Percentiles rank a stretch among this genome's conserved stretches.
Evolutionary conservation across 225 moss, liverwort and hornwort genomes (phyloP).

Genomic region (Polytrichum formosum): DNA sequence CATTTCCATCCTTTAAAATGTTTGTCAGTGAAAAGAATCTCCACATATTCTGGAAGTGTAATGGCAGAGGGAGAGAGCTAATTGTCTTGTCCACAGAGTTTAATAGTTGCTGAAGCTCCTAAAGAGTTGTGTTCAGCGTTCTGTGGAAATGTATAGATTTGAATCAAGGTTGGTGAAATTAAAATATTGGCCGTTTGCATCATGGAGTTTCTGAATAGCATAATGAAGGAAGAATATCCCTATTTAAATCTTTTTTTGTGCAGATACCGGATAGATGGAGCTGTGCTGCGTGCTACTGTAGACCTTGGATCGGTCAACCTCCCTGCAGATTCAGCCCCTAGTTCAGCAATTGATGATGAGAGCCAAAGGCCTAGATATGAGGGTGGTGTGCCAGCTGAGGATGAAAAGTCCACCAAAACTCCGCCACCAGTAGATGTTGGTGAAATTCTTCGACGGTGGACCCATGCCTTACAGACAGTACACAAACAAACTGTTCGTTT

Average conservation of each 20-base stretch:
- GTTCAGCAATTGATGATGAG: slow-evolving; percentile 40
- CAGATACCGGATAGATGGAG: slow-evolving; percentile 95
- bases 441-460: slow-evolving; percentile 93
- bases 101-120: neutral
- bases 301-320: slow-evolving; percentile 74
- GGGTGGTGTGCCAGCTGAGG: slow-evolving; percentile 31
- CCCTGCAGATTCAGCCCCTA: slow-evolving; percentile 38
- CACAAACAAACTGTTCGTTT: slow-evolving; percentile 95
- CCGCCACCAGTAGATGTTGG: slow-evolving; percentile 85
- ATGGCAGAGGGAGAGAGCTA: too few relatives aligned
- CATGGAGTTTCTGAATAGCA: too few relatives aligned
- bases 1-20: too few relatives aligned
- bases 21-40: too few relatives aligned
- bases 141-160: too few relatives aligned
- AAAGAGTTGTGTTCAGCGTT: too few relatives aligned
- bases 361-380: slow-evolving; percentile 31
- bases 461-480: slow-evolving; percentile 84
- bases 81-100: neutral
- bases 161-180: too few relatives aligned
- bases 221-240: neutral
- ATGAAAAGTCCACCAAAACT: slow-evolving; percentile 80
- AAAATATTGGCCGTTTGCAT: too few relatives aligned
- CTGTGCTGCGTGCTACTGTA: slow-evolving; percentile 77
- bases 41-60: too few relatives aligned
- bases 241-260: neutral